Base-by-base conservation (phyloP, 129 eudicot genomes). In the Lactuca saligna region DNA sequence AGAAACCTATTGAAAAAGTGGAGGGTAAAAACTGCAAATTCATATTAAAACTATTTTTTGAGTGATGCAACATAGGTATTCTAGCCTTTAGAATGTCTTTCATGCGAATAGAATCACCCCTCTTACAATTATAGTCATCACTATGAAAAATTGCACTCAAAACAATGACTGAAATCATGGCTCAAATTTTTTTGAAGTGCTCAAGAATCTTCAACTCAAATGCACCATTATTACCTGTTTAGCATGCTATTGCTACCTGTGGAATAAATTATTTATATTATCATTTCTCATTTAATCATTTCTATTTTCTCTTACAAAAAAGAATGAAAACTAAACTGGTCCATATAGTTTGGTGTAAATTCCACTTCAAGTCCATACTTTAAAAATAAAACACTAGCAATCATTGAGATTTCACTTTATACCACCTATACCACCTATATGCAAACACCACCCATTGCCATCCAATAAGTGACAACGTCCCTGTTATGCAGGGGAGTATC, bases 201-300 rank as follows among this genome's bases (percentile, higher is more conserved):
- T 68, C 75, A 76, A 53, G 80, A 76, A 69, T 76, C 80, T 76
- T 61, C 56, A 54, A 54, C 59, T 61, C 68, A 75, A 66, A 68
- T 68, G 63, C 63, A 54, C 64, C 70, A 68, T 68, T 76, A 76
- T 76, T 68, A 61, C 65, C 54, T 41, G 29, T 61, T 68, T 41
- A 39, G 70, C 80, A 76, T 76, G 75, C 80, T 74, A 37, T 35
- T 69, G 25, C 41, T 44, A 63, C 12, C 50, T 34, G 7, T 17
- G 31, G 13, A 9, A 55, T 64, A 55, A 33, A 46, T 46, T 56
- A 74, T 57, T 64, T 59, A 11, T n/a, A 7, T 29, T 31, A 70
- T 63, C 59, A 59, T 59, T 59, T 70, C 44, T 3, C 48, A 16
- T 48, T n/a, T 29, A 57, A 70, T 70, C 57, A 70, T 70, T 44